These are phyloP conservation scores for Ashbya aceris DNA, from an alignment of 1,139 yeast species.

Conservation along the genomic window DNA sequence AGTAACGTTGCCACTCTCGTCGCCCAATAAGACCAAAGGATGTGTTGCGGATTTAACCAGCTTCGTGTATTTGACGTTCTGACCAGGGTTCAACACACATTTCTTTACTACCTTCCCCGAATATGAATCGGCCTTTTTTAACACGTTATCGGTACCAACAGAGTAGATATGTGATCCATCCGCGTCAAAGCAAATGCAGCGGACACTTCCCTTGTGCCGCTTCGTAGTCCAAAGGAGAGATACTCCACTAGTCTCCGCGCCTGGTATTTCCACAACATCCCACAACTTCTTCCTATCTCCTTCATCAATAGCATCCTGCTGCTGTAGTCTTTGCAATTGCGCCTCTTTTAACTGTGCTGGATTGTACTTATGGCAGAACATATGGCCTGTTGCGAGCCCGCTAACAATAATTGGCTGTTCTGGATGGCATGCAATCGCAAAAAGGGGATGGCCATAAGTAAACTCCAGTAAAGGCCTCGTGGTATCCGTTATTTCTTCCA, in stretches of 20 bases:
- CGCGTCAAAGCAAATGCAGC: slow-evolving; percentile 61
- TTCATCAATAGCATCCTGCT: slow-evolving; percentile 18
- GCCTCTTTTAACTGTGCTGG: slow-evolving; percentile 30
- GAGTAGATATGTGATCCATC: slow-evolving; percentile 45
- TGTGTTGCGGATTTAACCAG: slow-evolving; percentile 56
- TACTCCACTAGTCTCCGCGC: slow-evolving; percentile 30
- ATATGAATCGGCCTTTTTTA: slow-evolving; percentile 63
- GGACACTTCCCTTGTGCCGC: slow-evolving; percentile 83
- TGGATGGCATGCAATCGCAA: slow-evolving; percentile 78
- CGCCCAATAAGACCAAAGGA: slow-evolving; percentile 62
- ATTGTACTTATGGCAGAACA: slow-evolving; percentile 50
- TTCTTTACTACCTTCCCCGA: slow-evolving; percentile 73
- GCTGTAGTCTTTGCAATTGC: too few species aligned
- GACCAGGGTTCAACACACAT: slow-evolving; percentile 25
- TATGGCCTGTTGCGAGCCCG: slow-evolving; percentile 76
- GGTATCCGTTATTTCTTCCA: slow-evolving; percentile 33
- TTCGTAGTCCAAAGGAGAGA: slow-evolving; percentile 69
- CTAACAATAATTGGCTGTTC: slow-evolving; percentile 50
- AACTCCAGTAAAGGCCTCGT: slow-evolving; percentile 47
- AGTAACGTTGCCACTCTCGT: slow-evolving; percentile 61
- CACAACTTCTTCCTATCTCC: slow-evolving; percentile 38
- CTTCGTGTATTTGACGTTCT: slow-evolving; percentile 45
- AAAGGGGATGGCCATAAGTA: slow-evolving; percentile 51
- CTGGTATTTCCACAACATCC: slow-evolving; percentile 33
- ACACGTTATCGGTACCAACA: slow-evolving; percentile 69